Evolutionary conservation across 2,329 filamentous ascomycete genomes (phyloP).

Genomic region (Colletotrichum tropicale): DNA sequence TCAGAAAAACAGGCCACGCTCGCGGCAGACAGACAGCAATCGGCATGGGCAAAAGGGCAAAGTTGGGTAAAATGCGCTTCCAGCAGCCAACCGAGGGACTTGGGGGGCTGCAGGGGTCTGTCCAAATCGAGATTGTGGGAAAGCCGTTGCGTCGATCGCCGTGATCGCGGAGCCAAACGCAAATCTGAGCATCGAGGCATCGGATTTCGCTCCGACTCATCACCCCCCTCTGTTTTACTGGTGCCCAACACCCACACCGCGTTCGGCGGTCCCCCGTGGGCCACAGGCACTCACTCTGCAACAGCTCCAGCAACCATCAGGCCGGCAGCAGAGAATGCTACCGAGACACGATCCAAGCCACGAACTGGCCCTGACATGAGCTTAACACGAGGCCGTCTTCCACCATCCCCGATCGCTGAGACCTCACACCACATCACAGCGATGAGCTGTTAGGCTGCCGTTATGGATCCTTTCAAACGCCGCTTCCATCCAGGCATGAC

Average conservation of each 20-base stretch:
- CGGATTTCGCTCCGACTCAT: conserved; percentile 14
- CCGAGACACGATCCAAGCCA: background rate
- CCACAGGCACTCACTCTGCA: background rate
- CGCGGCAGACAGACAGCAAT: background rate
- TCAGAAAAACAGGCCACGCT: background rate
- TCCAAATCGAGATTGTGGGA: conserved; percentile 1
- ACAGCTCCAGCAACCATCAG: background rate
- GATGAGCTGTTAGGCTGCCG: background rate
- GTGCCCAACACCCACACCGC: background rate
- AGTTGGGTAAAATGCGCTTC: background rate
- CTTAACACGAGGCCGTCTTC: background rate
- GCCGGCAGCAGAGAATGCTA: background rate
- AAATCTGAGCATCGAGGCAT: conserved; percentile 14
- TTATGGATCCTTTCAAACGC: background rate
- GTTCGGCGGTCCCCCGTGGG: background rate
- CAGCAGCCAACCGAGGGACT: background rate
- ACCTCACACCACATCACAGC: background rate
- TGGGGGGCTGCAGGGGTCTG: background rate
- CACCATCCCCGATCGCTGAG: background rate
- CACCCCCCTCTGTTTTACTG: background rate
- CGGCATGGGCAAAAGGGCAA: background rate
- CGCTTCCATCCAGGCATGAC: background rate
- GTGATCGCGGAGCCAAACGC: conserved; percentile 11
- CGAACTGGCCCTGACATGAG: background rate
- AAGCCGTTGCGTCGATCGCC: conserved; percentile 14